A percentile compares a stretch with the other conserved stretches of the same genome.
Evolutionary conservation across 768 basidiomycete species (phyloP).

Genomic region (Termitomyces sp.): DNA sequence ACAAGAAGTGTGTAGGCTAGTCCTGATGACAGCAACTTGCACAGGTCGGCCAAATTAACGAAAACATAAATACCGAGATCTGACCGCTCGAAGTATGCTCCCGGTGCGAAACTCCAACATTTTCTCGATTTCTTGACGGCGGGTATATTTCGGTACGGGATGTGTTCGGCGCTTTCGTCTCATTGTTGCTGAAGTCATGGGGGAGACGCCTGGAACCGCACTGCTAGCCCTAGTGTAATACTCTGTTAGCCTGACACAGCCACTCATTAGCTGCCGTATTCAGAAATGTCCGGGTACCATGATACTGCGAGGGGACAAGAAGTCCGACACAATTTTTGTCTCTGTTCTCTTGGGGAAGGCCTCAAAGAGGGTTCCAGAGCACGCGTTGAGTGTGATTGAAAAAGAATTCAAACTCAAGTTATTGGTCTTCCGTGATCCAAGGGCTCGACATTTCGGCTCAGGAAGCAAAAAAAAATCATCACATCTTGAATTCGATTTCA

Average conservation of each 20-base stretch:
- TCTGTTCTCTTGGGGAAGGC: neutral
- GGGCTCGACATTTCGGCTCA: neutral
- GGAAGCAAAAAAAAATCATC: neutral
- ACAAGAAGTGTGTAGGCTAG: neutral
- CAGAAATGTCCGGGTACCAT: constrained; percentile 6
- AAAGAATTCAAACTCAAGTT: neutral
- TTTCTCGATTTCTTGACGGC: neutral
- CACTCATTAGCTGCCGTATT: too few relatives aligned
- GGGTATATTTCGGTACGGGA: neutral
- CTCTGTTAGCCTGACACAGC: neutral
- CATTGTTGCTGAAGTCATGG: neutral
- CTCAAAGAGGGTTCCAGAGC: neutral
- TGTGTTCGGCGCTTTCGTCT: neutral
- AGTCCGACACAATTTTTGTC: neutral
- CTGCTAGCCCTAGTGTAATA: neutral
- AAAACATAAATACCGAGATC: neutral
- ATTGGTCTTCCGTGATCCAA: neutral
- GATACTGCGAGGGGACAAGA: neutral
- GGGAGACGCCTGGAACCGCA: neutral
- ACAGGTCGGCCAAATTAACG: neutral
- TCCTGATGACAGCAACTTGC: neutral
- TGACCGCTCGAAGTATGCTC: constrained; percentile 3
- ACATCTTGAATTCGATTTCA: neutral
- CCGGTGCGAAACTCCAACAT: neutral
- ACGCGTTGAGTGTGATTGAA: neutral